Base-by-base conservation (phyloP, 1,139 yeast genomes). In the Hyphopichia buzzinii region DNA sequence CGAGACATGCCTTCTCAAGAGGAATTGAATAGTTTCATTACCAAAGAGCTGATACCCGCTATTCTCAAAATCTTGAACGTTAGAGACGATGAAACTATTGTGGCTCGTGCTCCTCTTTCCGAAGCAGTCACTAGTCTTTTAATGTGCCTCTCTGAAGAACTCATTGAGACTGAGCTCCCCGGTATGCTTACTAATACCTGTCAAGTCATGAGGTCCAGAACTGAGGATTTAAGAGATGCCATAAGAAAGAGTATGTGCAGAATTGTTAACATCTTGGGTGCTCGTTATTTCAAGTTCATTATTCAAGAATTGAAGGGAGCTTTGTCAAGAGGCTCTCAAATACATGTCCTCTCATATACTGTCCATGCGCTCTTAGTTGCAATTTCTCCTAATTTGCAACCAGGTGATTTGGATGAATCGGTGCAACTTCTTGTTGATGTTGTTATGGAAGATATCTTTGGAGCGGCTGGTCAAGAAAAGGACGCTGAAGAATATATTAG, bases 371-470 rank as follows among this genome's bases (percentile, higher is more conserved):
- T 92, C 31, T 62, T 92, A 38, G 75, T 75, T 3, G 72, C 78
- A 15, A 63, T 88, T 44, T 46, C 57, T 8, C 69, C 64, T 3
- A 49, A 46, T 2, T 58, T 89, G 33, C 43, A 56, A 1, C 85
- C 77, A 42, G 95, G 96, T 4, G 95, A 86, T 43, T 64, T 92
- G 33, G 92, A 89, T 56, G 84, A 79, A 16, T 74, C 84, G 16
- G 76, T 82, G 6, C 64, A 64, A 3, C 49, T 84, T 35, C 63
- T 90, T 13, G 81, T 84, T 43, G 81, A 78, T 19, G 70, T 89
- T 25, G 74, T 90, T 25, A 90, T 92, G 96, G 96, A 89, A 54
- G 97, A 92, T 52, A 77, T 81, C 3, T 90, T 92, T 60, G 99
- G 98, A 13, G 78, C 84, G 4, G 88, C 96, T 7, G 96, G 97